Conservation (phyloP, 345 rosid species). For the Melaleuca quinquenervia region DNA sequence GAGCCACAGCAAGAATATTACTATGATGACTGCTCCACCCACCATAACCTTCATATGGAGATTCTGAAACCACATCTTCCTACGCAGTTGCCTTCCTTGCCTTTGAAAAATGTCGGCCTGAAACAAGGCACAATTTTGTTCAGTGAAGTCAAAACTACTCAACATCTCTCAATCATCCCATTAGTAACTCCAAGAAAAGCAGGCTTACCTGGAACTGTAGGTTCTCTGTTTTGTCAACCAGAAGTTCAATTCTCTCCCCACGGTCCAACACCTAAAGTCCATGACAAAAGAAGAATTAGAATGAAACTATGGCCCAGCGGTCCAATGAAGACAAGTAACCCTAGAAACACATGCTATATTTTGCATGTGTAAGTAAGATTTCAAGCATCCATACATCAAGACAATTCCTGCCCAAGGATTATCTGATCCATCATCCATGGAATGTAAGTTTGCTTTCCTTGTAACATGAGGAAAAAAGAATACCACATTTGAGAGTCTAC, state of each 20-base stretch:
- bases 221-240: slow-evolving; percentile 86
- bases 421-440: background rate
- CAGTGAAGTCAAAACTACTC: background rate
- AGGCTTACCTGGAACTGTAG: slow-evolving; percentile 76
- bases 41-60: slow-evolving; percentile 79
- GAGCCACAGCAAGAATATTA: slow-evolving; percentile 64
- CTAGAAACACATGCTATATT: background rate
- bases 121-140: background rate
- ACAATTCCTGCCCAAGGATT: background rate
- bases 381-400: background rate
- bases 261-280: slow-evolving; percentile 75
- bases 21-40: slow-evolving; percentile 45
- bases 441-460: background rate
- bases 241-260: slow-evolving; percentile 90
- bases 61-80: slow-evolving; percentile 96
- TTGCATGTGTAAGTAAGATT: background rate
- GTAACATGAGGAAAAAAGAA: background rate
- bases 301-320: background rate
- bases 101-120: slow-evolving; percentile 97
- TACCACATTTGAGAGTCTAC: background rate
- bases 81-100: slow-evolving; percentile 85
- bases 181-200: background rate
- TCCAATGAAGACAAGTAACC: background rate
- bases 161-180: background rate
- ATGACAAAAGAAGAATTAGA: background rate